These are phyloP conservation scores for Kickxella alabastrina DNA, from an alignment of 192 early-diverging fungal genomes.

Conservation along the genomic window DNA sequence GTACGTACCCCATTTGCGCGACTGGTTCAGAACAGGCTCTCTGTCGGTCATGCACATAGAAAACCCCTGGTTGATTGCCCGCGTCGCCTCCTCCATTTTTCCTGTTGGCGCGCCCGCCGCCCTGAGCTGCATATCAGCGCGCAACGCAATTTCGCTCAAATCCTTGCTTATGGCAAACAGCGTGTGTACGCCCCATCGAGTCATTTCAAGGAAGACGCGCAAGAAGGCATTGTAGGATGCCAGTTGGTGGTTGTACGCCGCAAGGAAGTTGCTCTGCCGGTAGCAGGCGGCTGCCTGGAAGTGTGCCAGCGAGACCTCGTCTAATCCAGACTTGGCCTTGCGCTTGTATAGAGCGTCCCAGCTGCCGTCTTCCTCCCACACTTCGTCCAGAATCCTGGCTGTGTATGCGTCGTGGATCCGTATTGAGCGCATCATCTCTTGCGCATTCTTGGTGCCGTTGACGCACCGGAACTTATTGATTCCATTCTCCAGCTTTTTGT, in stretches of 20 bases:
- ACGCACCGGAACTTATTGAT: slow-evolving; percentile 25
- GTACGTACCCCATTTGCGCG: slow-evolving; percentile 93
- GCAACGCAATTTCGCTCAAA: slow-evolving; percentile 16
- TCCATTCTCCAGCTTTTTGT: slow-evolving; percentile 3
- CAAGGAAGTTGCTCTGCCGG: slow-evolving; percentile 13
- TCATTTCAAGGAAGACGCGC: slow-evolving; percentile 29
- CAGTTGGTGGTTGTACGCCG: slow-evolving; percentile 27
- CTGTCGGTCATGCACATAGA: slow-evolving; percentile 83
- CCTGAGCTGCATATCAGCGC: slow-evolving; percentile 23
- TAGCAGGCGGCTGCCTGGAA: slow-evolving; percentile 24
- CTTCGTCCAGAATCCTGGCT: slow-evolving; percentile 16
- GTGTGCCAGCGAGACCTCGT: slow-evolving; percentile 23
- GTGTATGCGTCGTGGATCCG: slow-evolving; percentile 22
- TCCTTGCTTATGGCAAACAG: slow-evolving; percentile 32
- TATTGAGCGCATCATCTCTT: slow-evolving; percentile 23
- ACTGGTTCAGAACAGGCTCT: slow-evolving; percentile 30
- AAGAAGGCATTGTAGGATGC: slow-evolving; percentile 34
- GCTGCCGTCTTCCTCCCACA: slow-evolving; percentile 17
- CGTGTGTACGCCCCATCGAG: slow-evolving; percentile 27
- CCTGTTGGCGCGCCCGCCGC: not conserved
- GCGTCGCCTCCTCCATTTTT: slow-evolving; percentile 77
- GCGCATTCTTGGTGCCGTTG: slow-evolving; percentile 13
- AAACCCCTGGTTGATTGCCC: slow-evolving; percentile 86
- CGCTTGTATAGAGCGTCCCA: slow-evolving; percentile 13
- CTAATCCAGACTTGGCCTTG: slow-evolving; percentile 2